Evolutionary conservation across 345 rosid species (phyloP).

Genomic region (Populus tremula): DNA sequence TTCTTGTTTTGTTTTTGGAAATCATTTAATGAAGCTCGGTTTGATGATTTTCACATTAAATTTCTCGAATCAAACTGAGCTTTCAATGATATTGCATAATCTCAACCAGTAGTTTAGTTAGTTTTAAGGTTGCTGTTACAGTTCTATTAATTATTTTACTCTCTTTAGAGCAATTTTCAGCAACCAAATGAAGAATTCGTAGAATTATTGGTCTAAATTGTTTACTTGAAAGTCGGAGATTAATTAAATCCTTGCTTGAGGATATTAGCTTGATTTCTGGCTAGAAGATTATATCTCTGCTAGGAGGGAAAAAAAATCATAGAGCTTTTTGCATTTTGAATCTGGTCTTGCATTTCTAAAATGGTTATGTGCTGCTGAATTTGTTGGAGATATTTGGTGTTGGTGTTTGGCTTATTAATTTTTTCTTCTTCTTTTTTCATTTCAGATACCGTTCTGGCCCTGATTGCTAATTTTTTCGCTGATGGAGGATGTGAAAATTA

Average conservation of each 20-base stretch:
- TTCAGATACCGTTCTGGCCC: slow-evolving; percentile 25
- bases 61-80: background rate
- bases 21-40: slow-evolving; percentile 4
- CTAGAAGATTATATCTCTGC: background rate
- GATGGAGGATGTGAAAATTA: slow-evolving; percentile 49
- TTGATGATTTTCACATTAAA: background rate
- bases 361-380: background rate
- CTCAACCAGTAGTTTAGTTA: background rate
- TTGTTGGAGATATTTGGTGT: background rate
- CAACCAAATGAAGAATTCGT: background rate
- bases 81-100: background rate
- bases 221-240: background rate
- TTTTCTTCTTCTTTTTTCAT: slow-evolving; percentile 4
- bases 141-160: background rate
- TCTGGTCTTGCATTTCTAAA: background rate
- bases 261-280: too few relatives aligned
- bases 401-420: background rate
- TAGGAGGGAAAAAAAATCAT: background rate
- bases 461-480: slow-evolving; percentile 12
- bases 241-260: background rate
- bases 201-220: slow-evolving; percentile 1
- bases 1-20: background rate
- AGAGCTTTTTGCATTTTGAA: too few relatives aligned
- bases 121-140: background rate
- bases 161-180: background rate